Evolutionary conservation across 768 basidiomycete genomes (phyloP).

Genomic region (Mycena indigotica): DNA sequence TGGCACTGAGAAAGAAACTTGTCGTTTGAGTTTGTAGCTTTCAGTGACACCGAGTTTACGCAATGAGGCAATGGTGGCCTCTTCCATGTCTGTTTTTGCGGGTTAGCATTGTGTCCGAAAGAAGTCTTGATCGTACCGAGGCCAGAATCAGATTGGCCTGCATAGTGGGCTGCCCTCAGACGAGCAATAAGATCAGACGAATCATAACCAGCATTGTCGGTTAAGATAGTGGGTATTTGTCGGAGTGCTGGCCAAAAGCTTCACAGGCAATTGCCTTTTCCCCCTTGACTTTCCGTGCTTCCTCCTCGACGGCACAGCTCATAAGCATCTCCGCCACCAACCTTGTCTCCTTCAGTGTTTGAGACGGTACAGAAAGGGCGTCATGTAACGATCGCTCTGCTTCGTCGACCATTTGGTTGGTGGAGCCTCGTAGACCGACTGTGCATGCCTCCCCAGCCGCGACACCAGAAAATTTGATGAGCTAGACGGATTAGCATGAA

Average conservation of each 20-base stretch:
- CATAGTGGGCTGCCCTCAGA: constrained; percentile 91
- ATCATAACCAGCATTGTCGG: constrained; percentile 97
- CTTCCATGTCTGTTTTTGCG: constrained; percentile 83
- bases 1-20: constrained; percentile 93
- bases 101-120: constrained; percentile 2
- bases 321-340: constrained; percentile 96
- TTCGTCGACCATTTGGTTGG: constrained; percentile 98
- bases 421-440: constrained; percentile 95
- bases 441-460: constrained; percentile 99
- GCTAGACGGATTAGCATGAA: constrained; percentile 43
- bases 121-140: constrained; percentile 57
- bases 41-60: constrained; percentile 85
- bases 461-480: constrained; percentile 99
- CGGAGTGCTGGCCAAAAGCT: constrained; percentile 87
- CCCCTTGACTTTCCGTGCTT: constrained; percentile 78
- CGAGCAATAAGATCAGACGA: constrained; percentile 90
- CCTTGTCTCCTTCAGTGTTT: constrained; percentile 96
- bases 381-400: constrained; percentile 98
- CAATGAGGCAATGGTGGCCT: constrained; percentile 88
- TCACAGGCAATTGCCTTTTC: constrained; percentile 97
- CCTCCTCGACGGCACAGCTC: constrained; percentile 92
- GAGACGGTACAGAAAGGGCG: constrained; percentile 94
- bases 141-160: constrained; percentile 83
- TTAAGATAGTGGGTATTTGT: constrained; percentile 94
- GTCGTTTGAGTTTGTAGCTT: constrained; percentile 95